Conservation (phyloP, 2,329 filamentous ascomycete species). For the Alternaria triticimaculans region DNA sequence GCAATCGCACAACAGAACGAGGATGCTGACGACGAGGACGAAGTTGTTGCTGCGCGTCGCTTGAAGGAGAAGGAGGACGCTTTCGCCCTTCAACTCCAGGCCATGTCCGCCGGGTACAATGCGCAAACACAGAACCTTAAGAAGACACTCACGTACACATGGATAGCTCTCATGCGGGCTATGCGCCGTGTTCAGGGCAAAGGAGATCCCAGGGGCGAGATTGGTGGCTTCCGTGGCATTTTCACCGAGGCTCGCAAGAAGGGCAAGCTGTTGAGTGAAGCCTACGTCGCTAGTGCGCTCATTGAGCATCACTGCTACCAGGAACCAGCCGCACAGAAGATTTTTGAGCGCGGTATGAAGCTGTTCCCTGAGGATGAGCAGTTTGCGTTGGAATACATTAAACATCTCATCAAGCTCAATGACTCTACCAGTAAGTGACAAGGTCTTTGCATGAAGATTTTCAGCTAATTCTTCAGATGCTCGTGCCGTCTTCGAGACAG, state of each 20-base stretch:
- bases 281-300: constrained; percentile 90
- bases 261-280: constrained; percentile 89
- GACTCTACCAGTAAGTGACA: constrained; percentile 82
- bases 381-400: constrained; percentile 94
- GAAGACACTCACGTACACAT: constrained; percentile 86
- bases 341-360: constrained; percentile 92
- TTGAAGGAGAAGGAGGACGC: constrained; percentile 58
- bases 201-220: constrained; percentile 65
- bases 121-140: constrained; percentile 78
- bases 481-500: constrained; percentile 93
- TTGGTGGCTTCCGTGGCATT: constrained; percentile 79
- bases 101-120: constrained; percentile 69
- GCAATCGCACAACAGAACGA: constrained; percentile 49
- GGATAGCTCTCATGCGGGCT: constrained; percentile 92
- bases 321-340: constrained; percentile 88
- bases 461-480: no score
- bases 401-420: constrained; percentile 89
- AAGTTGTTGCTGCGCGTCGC: constrained; percentile 47
- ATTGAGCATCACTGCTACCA: constrained; percentile 97
- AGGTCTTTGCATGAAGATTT: no score
- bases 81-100: constrained; percentile 62
- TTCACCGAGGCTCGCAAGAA: constrained; percentile 88
- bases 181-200: constrained; percentile 94
- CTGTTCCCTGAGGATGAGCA: constrained; percentile 92
- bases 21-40: constrained; percentile 63